These are phyloP conservation scores for Eutrema yunnanense DNA, from an alignment of 345 rosid genomes.

Conservation along the genomic window DNA sequence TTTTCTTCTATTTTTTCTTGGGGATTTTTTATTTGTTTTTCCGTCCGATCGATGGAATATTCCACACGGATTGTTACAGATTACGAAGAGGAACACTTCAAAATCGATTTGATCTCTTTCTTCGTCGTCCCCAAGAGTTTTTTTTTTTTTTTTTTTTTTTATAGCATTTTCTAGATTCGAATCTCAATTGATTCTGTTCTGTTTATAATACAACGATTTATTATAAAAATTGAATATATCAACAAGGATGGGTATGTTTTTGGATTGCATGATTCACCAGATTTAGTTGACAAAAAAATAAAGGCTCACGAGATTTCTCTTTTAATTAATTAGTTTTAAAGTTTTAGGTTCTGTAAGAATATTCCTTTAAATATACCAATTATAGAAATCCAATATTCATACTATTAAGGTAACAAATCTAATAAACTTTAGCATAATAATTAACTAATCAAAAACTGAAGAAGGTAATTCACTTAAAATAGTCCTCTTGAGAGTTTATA, in stretches of 20 bases:
- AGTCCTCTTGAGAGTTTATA: background rate
- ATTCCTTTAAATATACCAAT: conserved; percentile 1
- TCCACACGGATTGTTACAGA: conserved; percentile 1
- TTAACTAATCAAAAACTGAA: background rate
- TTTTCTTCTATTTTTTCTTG: conserved; percentile 1
- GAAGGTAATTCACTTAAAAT: background rate
- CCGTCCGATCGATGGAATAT: background rate
- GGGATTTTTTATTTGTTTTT: background rate
- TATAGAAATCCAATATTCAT: background rate
- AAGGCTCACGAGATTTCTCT: background rate
- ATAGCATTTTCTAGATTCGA: conserved; percentile 11
- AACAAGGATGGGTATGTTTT: background rate
- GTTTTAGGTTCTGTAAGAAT: background rate
- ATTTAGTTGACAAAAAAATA: background rate
- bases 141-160: background rate
- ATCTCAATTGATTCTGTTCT: conserved; percentile 7
- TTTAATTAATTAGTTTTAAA: background rate
- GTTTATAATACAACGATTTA: background rate
- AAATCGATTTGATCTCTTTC: conserved; percentile 17
- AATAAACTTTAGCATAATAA: background rate
- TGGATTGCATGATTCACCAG: background rate
- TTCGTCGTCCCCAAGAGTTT: background rate
- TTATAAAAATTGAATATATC: conserved; percentile 10
- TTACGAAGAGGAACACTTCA: conserved; percentile 4
- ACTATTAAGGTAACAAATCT: background rate